A percentile compares a stretch with the other conserved stretches of the same genome.
These are phyloP conservation scores for Fusarium sp. DNA, from an alignment of 2,329 filamentous ascomycete species.

Conservation along the genomic window DNA sequence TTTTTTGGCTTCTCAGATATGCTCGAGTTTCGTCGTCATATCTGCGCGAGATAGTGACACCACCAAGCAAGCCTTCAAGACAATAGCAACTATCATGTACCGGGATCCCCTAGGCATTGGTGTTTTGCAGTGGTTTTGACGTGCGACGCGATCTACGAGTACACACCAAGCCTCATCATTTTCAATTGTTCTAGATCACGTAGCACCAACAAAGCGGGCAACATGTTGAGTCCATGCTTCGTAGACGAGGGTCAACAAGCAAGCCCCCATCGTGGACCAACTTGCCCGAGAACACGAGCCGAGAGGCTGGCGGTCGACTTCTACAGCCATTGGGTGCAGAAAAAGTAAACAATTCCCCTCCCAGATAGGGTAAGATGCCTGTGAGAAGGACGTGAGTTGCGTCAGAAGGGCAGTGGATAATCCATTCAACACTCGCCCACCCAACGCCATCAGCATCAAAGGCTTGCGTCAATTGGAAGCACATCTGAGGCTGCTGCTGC, in stretches of 20 bases:
- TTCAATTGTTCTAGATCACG: slow-evolving; percentile 24
- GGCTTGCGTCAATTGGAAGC: slow-evolving; percentile 16
- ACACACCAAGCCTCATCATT: slow-evolving; percentile 24
- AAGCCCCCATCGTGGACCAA: slow-evolving; percentile 11
- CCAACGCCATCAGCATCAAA: background rate
- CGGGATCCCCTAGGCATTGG: slow-evolving; percentile 9
- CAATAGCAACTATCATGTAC: background rate
- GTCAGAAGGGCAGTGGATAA: slow-evolving; percentile 1
- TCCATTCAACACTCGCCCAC: slow-evolving; percentile 1
- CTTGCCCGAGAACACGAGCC: slow-evolving; percentile 10
- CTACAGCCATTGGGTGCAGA: slow-evolving; percentile 15
- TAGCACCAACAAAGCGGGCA: slow-evolving; percentile 28
- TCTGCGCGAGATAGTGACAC: background rate
- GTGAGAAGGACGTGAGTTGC: background rate
- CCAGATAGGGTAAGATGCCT: background rate
- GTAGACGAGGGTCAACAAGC: slow-evolving; percentile 3
- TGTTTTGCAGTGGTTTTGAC: slow-evolving; percentile 4
- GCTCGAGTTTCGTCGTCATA: background rate
- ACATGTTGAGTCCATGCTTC: background rate
- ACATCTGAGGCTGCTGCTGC: background rate
- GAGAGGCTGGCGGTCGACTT: slow-evolving; percentile 9
- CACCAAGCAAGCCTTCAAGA: background rate
- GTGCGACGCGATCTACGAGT: slow-evolving; percentile 25
- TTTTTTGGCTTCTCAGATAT: background rate
- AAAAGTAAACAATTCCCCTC: slow-evolving; percentile 24